Base-by-base conservation (phyloP, 2,329 filamentous ascomycete genomes). In the Myrmaecium sp. region DNA sequence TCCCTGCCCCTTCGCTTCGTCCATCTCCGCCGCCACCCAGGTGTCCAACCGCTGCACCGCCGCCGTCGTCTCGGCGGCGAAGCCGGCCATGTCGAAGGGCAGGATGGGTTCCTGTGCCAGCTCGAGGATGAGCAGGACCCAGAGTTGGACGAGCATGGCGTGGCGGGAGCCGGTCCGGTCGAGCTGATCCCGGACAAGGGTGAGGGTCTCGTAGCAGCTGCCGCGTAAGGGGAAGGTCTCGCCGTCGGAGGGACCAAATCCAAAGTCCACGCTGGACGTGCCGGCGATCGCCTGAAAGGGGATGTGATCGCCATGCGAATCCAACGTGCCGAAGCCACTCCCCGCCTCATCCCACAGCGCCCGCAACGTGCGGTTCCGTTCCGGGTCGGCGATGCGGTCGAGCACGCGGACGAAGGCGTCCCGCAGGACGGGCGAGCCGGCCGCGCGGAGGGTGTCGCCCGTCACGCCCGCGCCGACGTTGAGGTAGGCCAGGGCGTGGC, bases 281-380 rank as follows among this genome's bases (percentile, higher is more conserved):
- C 89, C 89, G 1, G 81, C 82, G 26, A 95, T 79, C 46, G 86
- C 70, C 51, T 92, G 86, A 50, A 95, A 98, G 2, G 83, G 72
- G 3, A 83, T 77, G 41, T 81, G 89, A 51, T 95, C 89, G 37
- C 81, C 77, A 6, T 67, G 74, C 4, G 72, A 73, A 8, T 74
- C 81, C 0, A 91, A 62, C 2, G 70, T 68, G 23, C 73, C 70
- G 1, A 95, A 58, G 13, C 55, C 62, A 7, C 36, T 36, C 9
- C 65, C 56, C 2, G 64, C 58, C 11, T 62, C 57, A n/a, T 81
- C 68, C 82, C 84, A 95, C 3, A 84, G 57, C 13, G 77, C 61
- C 24, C 69, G 68, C 6, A 95, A 54, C 1, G 81, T 79, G 26
- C 65, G 60, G 42, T 92, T 89, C 22, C 60, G 60, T 25, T 60